phyloP scores from a whole-genome alignment of 2,329 filamentous ascomycete species.

The Epichloe amarillans region DNA sequence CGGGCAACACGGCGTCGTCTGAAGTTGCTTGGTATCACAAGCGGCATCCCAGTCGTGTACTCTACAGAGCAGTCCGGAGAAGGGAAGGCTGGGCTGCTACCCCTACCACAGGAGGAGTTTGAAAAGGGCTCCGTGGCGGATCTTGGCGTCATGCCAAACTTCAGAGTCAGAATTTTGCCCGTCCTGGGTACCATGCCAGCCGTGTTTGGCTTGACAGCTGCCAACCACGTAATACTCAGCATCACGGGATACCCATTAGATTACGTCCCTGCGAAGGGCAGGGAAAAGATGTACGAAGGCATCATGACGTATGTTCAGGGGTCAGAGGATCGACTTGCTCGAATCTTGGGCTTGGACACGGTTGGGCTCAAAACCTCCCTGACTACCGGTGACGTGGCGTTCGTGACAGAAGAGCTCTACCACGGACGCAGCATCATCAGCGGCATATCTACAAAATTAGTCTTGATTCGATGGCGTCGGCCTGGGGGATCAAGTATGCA shows the following conservation, averaged over 20 bases:
- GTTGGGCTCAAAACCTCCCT: conserved; percentile 65
- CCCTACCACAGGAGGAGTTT: conserved; percentile 84
- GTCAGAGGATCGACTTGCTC: conserved; percentile 62
- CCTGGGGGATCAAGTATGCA: conserved; percentile 46
- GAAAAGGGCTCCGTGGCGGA: conserved; percentile 75
- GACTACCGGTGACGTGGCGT: conserved; percentile 69
- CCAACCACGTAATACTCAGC: conserved; percentile 82
- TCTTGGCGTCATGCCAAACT: conserved; percentile 79
- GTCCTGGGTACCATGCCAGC: conserved; percentile 96
- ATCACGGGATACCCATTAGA: conserved; percentile 76
- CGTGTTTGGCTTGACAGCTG: conserved; percentile 81
- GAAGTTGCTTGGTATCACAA: conserved; percentile 63
- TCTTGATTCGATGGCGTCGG: conserved; percentile 67
- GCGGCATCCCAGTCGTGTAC: conserved; percentile 83
- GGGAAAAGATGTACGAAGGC: conserved; percentile 86
- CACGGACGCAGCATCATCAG: conserved; percentile 71
- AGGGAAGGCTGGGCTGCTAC: conserved; percentile 81
- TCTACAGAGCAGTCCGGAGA: conserved; percentile 82
- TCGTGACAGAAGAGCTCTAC: conserved; percentile 81
- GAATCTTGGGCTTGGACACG: conserved; percentile 19
- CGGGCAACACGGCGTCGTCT: conserved; percentile 69
- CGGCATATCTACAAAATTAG: conserved; percentile 65
- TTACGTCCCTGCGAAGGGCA: conserved; percentile 64
- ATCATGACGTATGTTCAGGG: conserved; percentile 65
- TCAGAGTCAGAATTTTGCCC: conserved; percentile 85